Percentiles rank a stretch among this genome's conserved stretches.
phyloP scores from a whole-genome alignment of 306 rosid genomes.

The Hylodesmum podocarpum region DNA sequence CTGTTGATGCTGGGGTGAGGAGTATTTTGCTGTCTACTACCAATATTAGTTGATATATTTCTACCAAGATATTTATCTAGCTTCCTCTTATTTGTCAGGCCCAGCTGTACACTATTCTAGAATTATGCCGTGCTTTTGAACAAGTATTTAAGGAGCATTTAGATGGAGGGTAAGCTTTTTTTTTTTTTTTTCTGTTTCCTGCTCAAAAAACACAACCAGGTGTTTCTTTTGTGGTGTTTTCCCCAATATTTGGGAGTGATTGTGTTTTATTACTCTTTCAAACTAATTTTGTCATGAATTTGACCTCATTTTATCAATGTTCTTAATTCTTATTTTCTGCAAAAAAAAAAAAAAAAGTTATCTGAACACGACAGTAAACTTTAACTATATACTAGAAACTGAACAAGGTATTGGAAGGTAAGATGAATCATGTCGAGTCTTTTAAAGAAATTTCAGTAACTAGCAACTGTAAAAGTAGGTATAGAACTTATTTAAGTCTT shows the following conservation, averaged over 20 bases:
- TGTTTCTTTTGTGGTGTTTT: neutral
- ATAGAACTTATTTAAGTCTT: neutral
- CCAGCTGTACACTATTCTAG: constrained; percentile 80
- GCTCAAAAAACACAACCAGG: neutral
- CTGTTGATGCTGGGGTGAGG: constrained; percentile 95
- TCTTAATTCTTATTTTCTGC: neutral
- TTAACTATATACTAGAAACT: neutral
- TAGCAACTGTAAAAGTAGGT: neutral
- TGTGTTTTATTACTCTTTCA: neutral
- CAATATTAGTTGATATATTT: constrained; percentile 1
- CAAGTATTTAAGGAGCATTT: constrained; percentile 89
- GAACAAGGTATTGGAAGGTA: neutral
- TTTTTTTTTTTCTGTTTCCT: neutral
- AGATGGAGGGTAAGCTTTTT: constrained; percentile 81
- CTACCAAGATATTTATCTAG: neutral
- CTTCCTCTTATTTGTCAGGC: constrained; percentile 54
- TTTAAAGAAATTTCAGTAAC: neutral
- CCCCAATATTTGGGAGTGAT: neutral
- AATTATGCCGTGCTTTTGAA: constrained; percentile 86
- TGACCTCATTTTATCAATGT: neutral
- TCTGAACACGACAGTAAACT: neutral
- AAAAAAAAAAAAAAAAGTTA: neutral
- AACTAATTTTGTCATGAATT: neutral
- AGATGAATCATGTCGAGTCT: neutral
- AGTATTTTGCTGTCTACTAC: neutral